Evolutionary conservation across 441 rosid species (phyloP), one percentile per base, ranked within the genome.

Genomic region (Melastoma candidum): DNA sequence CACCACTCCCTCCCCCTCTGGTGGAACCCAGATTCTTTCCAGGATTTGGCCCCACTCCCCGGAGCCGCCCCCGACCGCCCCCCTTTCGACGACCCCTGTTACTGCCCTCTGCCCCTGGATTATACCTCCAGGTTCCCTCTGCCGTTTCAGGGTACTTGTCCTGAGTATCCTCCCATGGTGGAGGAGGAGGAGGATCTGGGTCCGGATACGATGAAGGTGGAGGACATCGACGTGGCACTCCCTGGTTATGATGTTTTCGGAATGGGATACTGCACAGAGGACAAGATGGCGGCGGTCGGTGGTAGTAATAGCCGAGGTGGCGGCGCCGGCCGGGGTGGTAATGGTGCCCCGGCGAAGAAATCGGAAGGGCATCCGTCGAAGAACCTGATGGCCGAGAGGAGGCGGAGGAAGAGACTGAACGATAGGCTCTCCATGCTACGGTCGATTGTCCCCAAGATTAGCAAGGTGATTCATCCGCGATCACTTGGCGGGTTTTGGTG

Each of bases 341-440:
- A 17, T 46, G 51, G 51, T 63, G 71, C 55, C 7, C 84, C 70
- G 74, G 57, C 74, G 12, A 87, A 78, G 72, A 87, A 73, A 57
- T 45, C 78, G 85, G 22, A 17, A 17, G 22, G 22, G 22, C 22
- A 17, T 17, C 22, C 22, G 22, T 17, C 22, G 22, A 17, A 17
- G 22, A 17, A 17, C 22, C 22, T 17, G 22, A 17, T 17, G 22
- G 22, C 22, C 22, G 22, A 17, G 22, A 17, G 22, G 22, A 17
- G 22, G 22, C 22, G 22, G 59, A 82, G 97, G 57, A 90, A 90
- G 79, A 66, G 96, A 44, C 75, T 90, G 55, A 87, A 90, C 60
- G 98, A 90, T 67, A 71, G 96, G 25, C 95, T 90, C 44, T 85
- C 96, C 47, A 90, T 90, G 98, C 85, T 90, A 57, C 76, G 98